Base-by-base conservation (phyloP, 1,284 basidiomycete genomes). In the Cutaneotrichosporon sp. region DNA sequence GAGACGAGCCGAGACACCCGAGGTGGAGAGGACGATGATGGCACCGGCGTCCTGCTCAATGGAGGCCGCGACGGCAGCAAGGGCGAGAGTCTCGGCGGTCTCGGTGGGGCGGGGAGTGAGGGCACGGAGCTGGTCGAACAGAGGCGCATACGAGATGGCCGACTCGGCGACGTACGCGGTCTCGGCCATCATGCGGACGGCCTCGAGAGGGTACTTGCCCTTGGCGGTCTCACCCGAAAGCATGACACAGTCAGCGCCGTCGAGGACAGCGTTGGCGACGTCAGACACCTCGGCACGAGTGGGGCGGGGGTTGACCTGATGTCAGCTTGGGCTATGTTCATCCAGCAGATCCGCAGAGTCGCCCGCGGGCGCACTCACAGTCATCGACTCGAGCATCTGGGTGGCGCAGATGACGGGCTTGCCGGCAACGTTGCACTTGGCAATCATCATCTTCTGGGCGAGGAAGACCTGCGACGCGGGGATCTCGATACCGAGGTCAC, bases 341-440 rank as follows among this genome's bases (percentile, higher is more conserved):
- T 7, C 11, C 31, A 20, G 27, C 10, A 56, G 20, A 56, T 69
- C 38, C 69, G 59, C 38, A 54, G 1, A 25, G 20, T 5, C 14
- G 11, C 33, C 14, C 3, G 6, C 10, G 11, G 16, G 5, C 8
- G 7, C 33, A 79, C 84, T 80, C 74, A 92, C 91, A 64, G 94
- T 95, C 93, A 95, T 97, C 13, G 92, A 95, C 89, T 99, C 97
- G 72, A 99, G 89, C 97, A 99, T 99, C 82, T 99, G 97, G 20
- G 97, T 99, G 22, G 97, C 97, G 72, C 97, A 97, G 76, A 99
- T 99, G 75, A 92, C 91, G 56, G 97, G 95, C 84, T 99, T 97
- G 73, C 94, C 94, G 59, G 87, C 88, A 72, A 94, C 89, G 84
- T 95, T 97, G 83, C 93, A 97, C 83, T 97, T 97, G 67, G 94